Evolutionary conservation across 2,329 filamentous ascomycete species (phyloP), one percentile per base, ranked within the genome.

Genomic region (Lasiodiplodia theobromae): DNA sequence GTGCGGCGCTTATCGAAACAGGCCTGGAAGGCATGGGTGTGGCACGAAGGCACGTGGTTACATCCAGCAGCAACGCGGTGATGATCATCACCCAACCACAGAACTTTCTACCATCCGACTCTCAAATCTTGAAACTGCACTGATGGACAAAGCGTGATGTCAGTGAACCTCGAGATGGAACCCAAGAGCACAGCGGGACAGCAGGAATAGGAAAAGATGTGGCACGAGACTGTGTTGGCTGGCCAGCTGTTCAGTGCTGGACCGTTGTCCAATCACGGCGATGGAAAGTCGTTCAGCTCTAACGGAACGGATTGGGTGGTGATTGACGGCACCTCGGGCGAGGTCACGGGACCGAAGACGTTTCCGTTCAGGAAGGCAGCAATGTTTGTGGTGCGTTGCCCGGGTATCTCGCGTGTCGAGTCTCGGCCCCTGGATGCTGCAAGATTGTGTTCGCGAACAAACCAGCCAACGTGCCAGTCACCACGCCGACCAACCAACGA

Each of bases 1-100:
- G 28, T 52, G 60, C 31, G 60, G 60, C 60, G 60, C 60, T 64
- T 64, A 64, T 49, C 60, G n/a, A 64, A 51, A 49, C 60, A 64
- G 31, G 25, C 23, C 28, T 31, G 25, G 37, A 40, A 14, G 40
- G 28, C n/a, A 16, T 23, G 53, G 23, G 40, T 8, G 40, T 63
- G 44, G 40, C 58, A 49, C 44, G 40, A 34, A 14, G 40, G 60
- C 60, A 64, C 60, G 60, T 53, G 60, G 60, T 64, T 40, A 49
- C 44, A 34, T 34, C 31, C 31, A 34, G 31, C 31, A 64, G 60
- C 60, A 31, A 28, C 28, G 60, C 47, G 60, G 28, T 38, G 31
- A 64, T 64, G 44, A 34, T 34, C 31, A 34, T 34, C 31, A 34
- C 34, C 60, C 60, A 64, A 64, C 60, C 60, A 64, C 25, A 21